These are phyloP conservation scores for Hyaloperonospora brassicae DNA, from an alignment of 352 stramenopile species.

Conservation along the genomic window DNA sequence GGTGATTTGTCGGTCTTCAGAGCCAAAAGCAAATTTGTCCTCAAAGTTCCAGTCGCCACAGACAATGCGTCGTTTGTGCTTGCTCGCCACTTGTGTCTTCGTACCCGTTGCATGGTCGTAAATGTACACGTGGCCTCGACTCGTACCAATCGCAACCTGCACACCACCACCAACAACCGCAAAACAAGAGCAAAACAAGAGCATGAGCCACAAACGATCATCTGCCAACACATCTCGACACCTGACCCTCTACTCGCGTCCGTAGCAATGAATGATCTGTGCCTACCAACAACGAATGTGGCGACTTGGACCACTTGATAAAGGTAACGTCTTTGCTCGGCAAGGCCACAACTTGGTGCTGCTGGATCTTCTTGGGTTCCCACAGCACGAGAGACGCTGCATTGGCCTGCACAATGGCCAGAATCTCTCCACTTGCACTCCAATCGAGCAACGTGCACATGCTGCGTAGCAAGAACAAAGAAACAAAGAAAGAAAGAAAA, in stretches of 20 bases:
- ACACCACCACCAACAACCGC: neutral
- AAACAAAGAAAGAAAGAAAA: constrained; percentile 7
- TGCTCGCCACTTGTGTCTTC: constrained; percentile 51
- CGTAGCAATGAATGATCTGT: neutral
- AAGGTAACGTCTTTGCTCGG: constrained; percentile 69
- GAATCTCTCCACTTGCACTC: constrained; percentile 54
- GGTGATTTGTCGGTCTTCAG: constrained; percentile 69
- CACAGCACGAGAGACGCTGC: constrained; percentile 63
- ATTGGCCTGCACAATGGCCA: constrained; percentile 73
- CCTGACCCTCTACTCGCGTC: no score
- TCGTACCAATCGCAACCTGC: constrained; percentile 63
- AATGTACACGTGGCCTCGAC: constrained; percentile 66
- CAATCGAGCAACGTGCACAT: constrained; percentile 70
- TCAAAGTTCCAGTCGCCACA: constrained; percentile 76
- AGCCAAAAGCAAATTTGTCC: constrained; percentile 77
- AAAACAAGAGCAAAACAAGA: neutral
- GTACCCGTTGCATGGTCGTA: constrained; percentile 55
- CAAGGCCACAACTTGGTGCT: constrained; percentile 62
- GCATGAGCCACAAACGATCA: neutral
- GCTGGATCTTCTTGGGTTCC: constrained; percentile 50
- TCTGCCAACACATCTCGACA: neutral
- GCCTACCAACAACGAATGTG: constrained; percentile 40
- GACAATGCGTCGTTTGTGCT: constrained; percentile 72
- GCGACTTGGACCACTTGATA: constrained; percentile 74
- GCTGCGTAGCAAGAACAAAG: constrained; percentile 16